A percentile compares a stretch with the other conserved stretches of the same genome.
Conservation (phyloP, 2,329 filamentous ascomycete genomes). For the Arachnomyces sp. region DNA sequence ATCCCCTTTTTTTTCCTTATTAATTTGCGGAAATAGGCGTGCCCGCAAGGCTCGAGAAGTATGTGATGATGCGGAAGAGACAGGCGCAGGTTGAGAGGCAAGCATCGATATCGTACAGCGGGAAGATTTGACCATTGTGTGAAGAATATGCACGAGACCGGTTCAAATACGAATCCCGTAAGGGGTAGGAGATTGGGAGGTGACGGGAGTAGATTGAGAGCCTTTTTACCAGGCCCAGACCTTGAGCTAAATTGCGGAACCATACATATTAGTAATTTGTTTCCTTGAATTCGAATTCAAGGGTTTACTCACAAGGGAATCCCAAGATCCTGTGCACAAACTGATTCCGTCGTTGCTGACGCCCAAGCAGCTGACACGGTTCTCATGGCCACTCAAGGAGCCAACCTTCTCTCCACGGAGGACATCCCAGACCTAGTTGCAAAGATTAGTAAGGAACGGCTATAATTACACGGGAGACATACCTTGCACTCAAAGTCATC, state of each 20-base stretch:
- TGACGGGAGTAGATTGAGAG: slow-evolving; percentile 28
- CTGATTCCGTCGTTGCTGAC: slow-evolving; percentile 99
- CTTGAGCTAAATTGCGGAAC: slow-evolving; percentile 55
- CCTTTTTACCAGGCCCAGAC: slow-evolving; percentile 68
- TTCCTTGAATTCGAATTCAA: slow-evolving; percentile 2
- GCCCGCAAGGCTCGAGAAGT: background rate
- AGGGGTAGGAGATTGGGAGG: slow-evolving; percentile 9
- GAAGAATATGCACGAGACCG: too few species aligned
- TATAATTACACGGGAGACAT: slow-evolving; percentile 24
- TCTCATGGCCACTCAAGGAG: slow-evolving; percentile 93
- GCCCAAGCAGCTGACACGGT: slow-evolving; percentile 95
- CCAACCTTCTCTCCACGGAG: slow-evolving; percentile 95
- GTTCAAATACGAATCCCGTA: too few species aligned
- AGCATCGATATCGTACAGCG: too few species aligned
- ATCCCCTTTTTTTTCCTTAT: background rate
- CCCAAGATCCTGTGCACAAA: slow-evolving; percentile 98
- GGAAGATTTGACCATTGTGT: too few species aligned
- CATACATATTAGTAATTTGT: slow-evolving; percentile 13
- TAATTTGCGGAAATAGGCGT: too few species aligned
- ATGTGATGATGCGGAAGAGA: slow-evolving; percentile 1
- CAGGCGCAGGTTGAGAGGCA: too few species aligned
- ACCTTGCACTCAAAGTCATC: slow-evolving; percentile 99
- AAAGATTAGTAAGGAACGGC: slow-evolving; percentile 16
- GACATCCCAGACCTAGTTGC: slow-evolving; percentile 82
- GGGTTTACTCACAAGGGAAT: slow-evolving; percentile 72